These are phyloP conservation scores for Ensete ventricosum DNA, from an alignment of 176 grass and related monocot species.

Conservation along the genomic window DNA sequence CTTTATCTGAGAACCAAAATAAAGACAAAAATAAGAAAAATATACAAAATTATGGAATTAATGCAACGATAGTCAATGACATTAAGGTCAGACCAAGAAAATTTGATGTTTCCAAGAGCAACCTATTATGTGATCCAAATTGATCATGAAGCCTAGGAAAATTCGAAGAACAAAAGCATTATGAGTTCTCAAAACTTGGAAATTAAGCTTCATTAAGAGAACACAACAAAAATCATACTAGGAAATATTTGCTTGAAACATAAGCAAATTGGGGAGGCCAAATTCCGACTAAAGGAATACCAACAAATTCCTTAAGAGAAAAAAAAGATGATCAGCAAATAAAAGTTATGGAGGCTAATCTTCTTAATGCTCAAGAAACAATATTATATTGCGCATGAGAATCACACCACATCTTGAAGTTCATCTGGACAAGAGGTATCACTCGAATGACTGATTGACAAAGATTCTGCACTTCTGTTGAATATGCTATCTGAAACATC, in stretches of 20 bases:
- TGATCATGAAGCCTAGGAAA: not conserved
- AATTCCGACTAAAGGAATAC: not conserved
- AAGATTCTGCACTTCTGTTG: slow-evolving; percentile 19
- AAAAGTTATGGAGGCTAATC: not conserved
- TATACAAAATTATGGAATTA: not conserved
- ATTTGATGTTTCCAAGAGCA: not conserved
- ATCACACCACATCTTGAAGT: slow-evolving; percentile 43
- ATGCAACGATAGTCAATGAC: not conserved
- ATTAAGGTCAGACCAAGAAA: not conserved
- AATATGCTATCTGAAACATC: slow-evolving; percentile 28
- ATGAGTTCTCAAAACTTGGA: not conserved
- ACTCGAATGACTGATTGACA: slow-evolving; percentile 23
- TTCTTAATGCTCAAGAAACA: not conserved
- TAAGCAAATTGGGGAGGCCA: not conserved
- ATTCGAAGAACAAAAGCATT: not conserved
- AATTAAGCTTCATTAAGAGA: not conserved
- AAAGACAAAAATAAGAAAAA: too few relatives aligned
- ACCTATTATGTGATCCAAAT: not conserved
- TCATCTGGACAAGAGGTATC: slow-evolving; percentile 37
- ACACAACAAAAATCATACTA: not conserved
- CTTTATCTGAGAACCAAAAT: too few relatives aligned
- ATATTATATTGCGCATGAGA: slow-evolving; percentile 12
- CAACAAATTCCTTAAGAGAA: not conserved
- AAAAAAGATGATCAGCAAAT: not conserved
- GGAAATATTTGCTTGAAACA: not conserved